Evolutionary conservation across 371 early-diverging fungal genomes (phyloP).

Genomic region (Mucor circinelloides): DNA sequence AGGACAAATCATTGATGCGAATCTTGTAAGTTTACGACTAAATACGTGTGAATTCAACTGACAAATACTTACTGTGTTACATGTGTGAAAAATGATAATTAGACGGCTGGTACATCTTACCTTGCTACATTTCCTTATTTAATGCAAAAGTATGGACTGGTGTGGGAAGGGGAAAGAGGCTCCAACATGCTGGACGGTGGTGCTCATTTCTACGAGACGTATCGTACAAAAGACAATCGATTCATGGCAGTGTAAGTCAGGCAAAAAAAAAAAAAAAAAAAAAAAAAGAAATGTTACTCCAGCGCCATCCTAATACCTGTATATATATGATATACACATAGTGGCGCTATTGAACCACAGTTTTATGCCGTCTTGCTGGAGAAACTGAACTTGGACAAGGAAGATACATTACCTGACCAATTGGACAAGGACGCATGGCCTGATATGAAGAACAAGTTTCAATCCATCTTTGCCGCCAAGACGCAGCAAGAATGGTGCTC

Average conservation of each 20-base stretch:
- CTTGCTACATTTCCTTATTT: conserved; percentile 59
- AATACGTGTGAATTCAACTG: conserved; percentile 11
- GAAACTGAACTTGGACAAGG: conserved; percentile 49
- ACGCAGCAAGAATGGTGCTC: conserved; percentile 70
- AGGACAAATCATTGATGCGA: conserved; percentile 75
- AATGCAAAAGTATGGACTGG: conserved; percentile 59
- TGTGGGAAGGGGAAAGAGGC: conserved; percentile 63
- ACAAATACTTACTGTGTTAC: conserved; percentile 1
- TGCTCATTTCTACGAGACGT: conserved; percentile 73
- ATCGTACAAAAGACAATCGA: conserved; percentile 69
- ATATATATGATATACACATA: conserved; percentile 11
- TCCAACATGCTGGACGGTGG: conserved; percentile 71
- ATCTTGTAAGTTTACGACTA: conserved; percentile 57
- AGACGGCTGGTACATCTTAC: conserved; percentile 60
- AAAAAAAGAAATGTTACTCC: too few relatives aligned
- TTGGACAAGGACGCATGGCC: conserved; percentile 60
- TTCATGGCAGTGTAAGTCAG: conserved; percentile 68
- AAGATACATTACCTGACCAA: conserved; percentile 52
- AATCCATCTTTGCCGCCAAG: conserved; percentile 53
- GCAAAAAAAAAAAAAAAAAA: too few relatives aligned
- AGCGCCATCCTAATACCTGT: not conserved
- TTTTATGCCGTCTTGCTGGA: conserved; percentile 66
- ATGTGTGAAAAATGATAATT: not conserved
- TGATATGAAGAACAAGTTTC: conserved; percentile 53
- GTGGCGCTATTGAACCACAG: conserved; percentile 74